phyloP scores from a whole-genome alignment of 352 stramenopile genomes.

The Phytophthora palmivora region DNA sequence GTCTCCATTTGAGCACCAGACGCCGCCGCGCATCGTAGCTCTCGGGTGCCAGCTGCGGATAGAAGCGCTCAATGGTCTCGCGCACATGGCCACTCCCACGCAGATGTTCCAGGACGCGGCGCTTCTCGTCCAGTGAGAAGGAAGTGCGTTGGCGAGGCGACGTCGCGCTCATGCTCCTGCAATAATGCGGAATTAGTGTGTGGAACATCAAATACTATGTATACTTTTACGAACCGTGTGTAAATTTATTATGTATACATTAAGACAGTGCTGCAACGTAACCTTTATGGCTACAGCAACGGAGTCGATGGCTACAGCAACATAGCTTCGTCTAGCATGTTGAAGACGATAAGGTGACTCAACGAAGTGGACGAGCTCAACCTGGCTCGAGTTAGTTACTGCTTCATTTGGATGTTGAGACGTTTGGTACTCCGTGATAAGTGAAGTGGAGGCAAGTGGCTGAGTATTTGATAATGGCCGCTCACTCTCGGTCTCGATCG shows the following conservation, averaged over 20 bases:
- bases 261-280: not conserved
- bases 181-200: slow-evolving; percentile 10
- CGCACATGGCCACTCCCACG: slow-evolving; percentile 14
- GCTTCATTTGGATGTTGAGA: slow-evolving; percentile 14
- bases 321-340: not conserved
- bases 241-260: not conserved
- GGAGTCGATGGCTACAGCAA: not conserved
- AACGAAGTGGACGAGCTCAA: too few species aligned
- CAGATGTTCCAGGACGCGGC: slow-evolving; percentile 32
- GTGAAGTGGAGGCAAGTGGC: slow-evolving; percentile 4
- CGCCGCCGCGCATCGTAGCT: slow-evolving; percentile 27
- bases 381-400: too few species aligned
- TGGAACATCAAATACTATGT: slow-evolving; percentile 5
- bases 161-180: slow-evolving; percentile 1
- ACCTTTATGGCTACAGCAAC: not conserved
- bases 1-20: slow-evolving; percentile 24
- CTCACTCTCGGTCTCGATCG: slow-evolving; percentile 30
- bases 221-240: not conserved
- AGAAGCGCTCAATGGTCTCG: slow-evolving; percentile 30
- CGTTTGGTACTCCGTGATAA: slow-evolving; percentile 7
- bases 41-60: slow-evolving; percentile 25
- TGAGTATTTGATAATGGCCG: not conserved
- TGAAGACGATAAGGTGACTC: slow-evolving; percentile 2
- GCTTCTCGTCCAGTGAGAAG: slow-evolving; percentile 39
- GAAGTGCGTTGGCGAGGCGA: slow-evolving; percentile 2